These are phyloP conservation scores for Ottelia alismoides DNA, from an alignment of 106 monocot species.

Conservation along the genomic window DNA sequence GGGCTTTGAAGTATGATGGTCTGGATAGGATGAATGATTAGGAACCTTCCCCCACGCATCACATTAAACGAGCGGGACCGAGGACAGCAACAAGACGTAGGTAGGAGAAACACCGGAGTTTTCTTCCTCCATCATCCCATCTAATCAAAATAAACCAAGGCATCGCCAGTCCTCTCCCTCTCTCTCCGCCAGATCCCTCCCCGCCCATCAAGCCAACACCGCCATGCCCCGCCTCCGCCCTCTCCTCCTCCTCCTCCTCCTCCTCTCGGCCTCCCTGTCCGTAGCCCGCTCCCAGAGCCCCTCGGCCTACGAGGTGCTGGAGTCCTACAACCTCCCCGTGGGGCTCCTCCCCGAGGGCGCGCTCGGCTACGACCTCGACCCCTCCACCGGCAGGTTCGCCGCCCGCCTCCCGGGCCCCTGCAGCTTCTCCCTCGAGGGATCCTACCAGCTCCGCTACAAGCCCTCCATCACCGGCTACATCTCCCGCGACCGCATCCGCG, in stretches of 20 bases:
- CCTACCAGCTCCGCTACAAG: slow-evolving; percentile 12
- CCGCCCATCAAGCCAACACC: too few relatives aligned
- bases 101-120: too few relatives aligned
- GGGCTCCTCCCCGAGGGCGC: slow-evolving; percentile 58
- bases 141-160: too few relatives aligned
- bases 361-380: slow-evolving; percentile 42
- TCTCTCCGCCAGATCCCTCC: too few relatives aligned
- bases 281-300: not conserved
- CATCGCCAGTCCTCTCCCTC: too few relatives aligned
- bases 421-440: slow-evolving; percentile 10
- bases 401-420: slow-evolving; percentile 27
- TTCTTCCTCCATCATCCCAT: too few relatives aligned
- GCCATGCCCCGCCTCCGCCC: not conserved
- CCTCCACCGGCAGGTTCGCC: slow-evolving; percentile 28
- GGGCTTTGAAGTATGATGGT: too few relatives aligned
- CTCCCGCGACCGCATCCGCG: slow-evolving; percentile 3
- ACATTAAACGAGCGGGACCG: too few relatives aligned
- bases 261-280: slow-evolving; percentile 3
- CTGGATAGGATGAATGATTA: too few relatives aligned
- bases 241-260: slow-evolving; percentile 1
- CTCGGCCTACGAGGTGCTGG: slow-evolving; percentile 43
- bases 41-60: too few relatives aligned
- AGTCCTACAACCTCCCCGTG: slow-evolving; percentile 42
- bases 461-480: slow-evolving; percentile 15
- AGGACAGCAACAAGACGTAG: too few relatives aligned